These are phyloP conservation scores for Fragaria nilgerrensis DNA, from an alignment of 306 rosid species.

Conservation along the genomic window DNA sequence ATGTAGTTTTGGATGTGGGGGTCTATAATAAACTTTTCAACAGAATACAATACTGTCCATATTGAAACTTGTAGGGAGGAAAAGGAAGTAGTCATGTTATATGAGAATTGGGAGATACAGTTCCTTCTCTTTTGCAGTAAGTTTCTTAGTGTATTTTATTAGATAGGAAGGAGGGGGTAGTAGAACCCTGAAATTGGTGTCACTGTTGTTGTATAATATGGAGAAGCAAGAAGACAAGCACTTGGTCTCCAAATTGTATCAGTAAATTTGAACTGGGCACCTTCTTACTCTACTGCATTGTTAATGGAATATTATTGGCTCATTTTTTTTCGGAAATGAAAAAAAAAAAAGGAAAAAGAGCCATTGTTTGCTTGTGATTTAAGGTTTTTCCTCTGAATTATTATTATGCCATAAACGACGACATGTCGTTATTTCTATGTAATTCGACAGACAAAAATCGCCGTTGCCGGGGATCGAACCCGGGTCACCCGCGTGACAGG, in stretches of 20 bases:
- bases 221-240: background rate
- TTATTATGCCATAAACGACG: too few relatives aligned
- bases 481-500: too few relatives aligned
- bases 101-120: slow-evolving; percentile 13
- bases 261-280: background rate
- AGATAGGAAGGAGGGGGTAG: background rate
- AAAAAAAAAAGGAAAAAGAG: too few relatives aligned
- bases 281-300: background rate
- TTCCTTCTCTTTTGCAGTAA: background rate
- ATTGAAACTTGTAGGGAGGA: slow-evolving; percentile 43
- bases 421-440: too few relatives aligned
- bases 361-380: too few relatives aligned
- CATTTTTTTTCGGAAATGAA: background rate
- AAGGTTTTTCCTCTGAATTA: background rate
- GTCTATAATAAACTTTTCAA: slow-evolving; percentile 7
- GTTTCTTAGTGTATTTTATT: slow-evolving; percentile 12
- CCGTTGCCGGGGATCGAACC: too few relatives aligned
- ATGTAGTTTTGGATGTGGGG: slow-evolving; percentile 1
- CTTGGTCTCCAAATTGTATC: background rate
- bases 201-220: background rate
- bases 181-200: background rate
- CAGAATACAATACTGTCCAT: slow-evolving; percentile 41
- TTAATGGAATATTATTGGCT: background rate
- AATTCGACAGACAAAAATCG: too few relatives aligned
- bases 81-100: slow-evolving; percentile 7